These are phyloP conservation scores for Paraurostyla sp. DNA, from an alignment of 73 alveolate genomes.

Conservation along the genomic window DNA sequence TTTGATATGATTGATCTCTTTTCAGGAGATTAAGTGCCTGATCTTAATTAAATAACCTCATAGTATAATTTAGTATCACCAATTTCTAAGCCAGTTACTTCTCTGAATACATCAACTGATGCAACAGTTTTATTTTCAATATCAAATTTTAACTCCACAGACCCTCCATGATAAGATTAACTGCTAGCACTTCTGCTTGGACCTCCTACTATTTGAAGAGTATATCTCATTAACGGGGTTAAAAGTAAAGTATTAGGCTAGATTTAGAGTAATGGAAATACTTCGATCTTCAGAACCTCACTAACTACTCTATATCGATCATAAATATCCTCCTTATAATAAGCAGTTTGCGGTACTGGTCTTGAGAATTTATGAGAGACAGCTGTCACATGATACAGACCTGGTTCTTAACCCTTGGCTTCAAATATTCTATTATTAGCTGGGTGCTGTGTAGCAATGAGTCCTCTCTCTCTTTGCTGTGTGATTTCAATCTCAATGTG, in stretches of 20 bases:
- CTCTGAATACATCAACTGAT: conserved; percentile 81
- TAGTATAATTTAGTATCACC: conserved; percentile 84
- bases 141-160: conserved; percentile 77
- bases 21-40: not conserved
- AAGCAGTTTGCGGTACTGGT: not conserved
- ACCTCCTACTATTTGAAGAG: conserved; percentile 91
- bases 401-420: conserved; percentile 46
- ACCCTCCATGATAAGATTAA: conserved; percentile 28
- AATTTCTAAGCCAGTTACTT: conserved; percentile 80
- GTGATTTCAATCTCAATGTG: conserved; percentile 64
- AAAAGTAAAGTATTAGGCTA: conserved; percentile 88
- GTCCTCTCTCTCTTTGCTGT: conserved; percentile 11
- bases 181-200: conserved; percentile 81
- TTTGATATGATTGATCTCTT: conserved; percentile 72
- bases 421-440: conserved; percentile 15
- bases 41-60: conserved; percentile 54
- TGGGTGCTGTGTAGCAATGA: conserved; percentile 2
- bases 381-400: conserved; percentile 35
- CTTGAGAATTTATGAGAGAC: conserved; percentile 21
- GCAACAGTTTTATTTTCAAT: conserved; percentile 83
- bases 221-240: conserved; percentile 90
- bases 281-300: conserved; percentile 84
- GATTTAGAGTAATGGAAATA: conserved; percentile 85
- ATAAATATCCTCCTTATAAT: not conserved
- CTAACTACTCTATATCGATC: conserved; percentile 40